Evolutionary conservation across 176 grass and related monocot genomes (phyloP), one percentile per base, ranked within the genome.

Genomic region (Dendrocalamus sinicus): DNA sequence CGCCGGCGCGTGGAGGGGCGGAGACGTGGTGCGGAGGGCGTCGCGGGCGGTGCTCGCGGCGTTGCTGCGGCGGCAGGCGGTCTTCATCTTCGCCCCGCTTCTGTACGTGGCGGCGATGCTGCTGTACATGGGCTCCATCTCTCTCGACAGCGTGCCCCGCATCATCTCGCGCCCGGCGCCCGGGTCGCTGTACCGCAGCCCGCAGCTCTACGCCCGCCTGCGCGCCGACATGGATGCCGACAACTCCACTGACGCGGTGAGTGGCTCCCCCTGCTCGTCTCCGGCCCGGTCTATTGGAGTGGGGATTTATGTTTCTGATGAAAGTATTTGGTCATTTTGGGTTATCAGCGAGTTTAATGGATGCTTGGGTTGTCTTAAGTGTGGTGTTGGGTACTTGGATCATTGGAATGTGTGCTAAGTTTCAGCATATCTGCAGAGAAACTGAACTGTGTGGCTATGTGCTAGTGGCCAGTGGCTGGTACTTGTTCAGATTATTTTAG

Each of bases 41-140:
- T 86, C 88, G 79, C 78, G 84, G 60, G 85, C 22, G 71, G 52
- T 94, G n/a, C 92, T 94, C 1, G 88, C 88, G 28, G 60, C 93
- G 72, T 82, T 99, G 67, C 92, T 99, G 44, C 91, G 97, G 60
- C 81, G 94, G 57, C 97, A 99, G 87, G 97, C 90, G 12, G 93
- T 99, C 76, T 94, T 99, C 91, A 94, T 99, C 68, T 99, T 99
- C 67, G 94, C 97, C 6, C 97, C 97, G 48, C 88, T 99, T 67
- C 90, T 99, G 32, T 99, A 99, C 72, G 94, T 99, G 3, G 92
- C 91, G 7, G 86, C 90, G 40, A 99, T 99, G 84, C 89, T 99
- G 73, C 82, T 99, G 59, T 96, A 93, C 62, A 94, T 99, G 97
- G 97, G 97, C 55, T 94, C 97, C 54, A 74, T 99, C 55, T 91